phyloP scores from a whole-genome alignment of 179 eudicot species.

The Silene noctiflora region DNA sequence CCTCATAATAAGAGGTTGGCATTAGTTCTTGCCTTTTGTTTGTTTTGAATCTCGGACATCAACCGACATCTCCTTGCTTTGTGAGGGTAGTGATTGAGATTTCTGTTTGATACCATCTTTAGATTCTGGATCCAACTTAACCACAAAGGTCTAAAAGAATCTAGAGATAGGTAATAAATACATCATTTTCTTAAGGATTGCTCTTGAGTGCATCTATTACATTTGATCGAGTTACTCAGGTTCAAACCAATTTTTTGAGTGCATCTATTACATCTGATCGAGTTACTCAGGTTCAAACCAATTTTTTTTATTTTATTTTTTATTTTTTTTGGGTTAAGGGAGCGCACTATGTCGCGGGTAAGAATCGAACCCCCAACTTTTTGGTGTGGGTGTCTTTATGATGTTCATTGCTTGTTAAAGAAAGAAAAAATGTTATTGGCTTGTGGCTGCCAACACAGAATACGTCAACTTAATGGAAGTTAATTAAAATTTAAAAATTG shows the following conservation, averaged over 20 bases:
- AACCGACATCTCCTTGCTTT: neutral
- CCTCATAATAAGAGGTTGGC: constrained; percentile 3
- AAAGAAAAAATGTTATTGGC: neutral
- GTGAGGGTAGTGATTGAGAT: neutral
- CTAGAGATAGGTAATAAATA: neutral
- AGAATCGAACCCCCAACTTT: too few species aligned
- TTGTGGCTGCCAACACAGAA: neutral
- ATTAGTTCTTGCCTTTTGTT: neutral
- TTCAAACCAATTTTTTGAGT: neutral
- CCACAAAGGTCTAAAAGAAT: neutral
- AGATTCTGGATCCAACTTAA: neutral
- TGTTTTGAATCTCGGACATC: neutral
- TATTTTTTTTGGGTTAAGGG: too few species aligned
- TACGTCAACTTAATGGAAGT: neutral
- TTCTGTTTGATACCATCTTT: neutral
- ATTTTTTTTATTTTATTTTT: too few species aligned
- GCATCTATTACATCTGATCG: neutral
- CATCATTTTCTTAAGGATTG: neutral
- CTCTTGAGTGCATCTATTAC: neutral
- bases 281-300: neutral
- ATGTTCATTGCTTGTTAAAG: neutral
- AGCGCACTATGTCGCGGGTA: too few species aligned
- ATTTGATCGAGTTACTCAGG: neutral
- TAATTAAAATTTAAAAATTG: neutral
- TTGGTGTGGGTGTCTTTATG: neutral